Conservation (phyloP, 805 yeast genomes). For the Saccharomycopsis lassenensis region DNA sequence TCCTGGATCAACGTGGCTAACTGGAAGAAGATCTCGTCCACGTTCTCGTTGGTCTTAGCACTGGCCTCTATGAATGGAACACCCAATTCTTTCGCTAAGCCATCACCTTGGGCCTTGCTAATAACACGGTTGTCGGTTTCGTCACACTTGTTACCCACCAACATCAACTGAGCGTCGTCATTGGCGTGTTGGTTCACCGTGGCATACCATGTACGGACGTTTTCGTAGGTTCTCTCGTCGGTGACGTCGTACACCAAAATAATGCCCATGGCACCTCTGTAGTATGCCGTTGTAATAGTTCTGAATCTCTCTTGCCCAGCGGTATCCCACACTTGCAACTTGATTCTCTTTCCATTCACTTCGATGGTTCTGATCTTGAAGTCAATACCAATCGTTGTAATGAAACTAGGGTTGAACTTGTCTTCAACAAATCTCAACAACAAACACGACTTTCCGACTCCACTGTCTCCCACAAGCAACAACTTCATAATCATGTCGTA, state of each 20-base stretch:
- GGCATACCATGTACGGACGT: conserved; percentile 89
- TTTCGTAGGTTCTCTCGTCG: conserved; percentile 84
- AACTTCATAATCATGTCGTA: conserved; percentile 89
- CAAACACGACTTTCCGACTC: conserved; percentile 84
- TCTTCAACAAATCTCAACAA: conserved; percentile 90
- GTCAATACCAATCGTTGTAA: conserved; percentile 96
- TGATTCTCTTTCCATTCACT: conserved; percentile 92
- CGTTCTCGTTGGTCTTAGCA: conserved; percentile 89
- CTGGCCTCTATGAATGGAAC: conserved; percentile 92
- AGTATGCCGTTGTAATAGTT: conserved; percentile 93
- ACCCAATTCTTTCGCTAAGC: conserved; percentile 74
- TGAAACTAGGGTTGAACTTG: conserved; percentile 91
- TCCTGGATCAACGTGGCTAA: conserved; percentile 82
- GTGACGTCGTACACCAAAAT: conserved; percentile 76
- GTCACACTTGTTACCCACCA: conserved; percentile 95
- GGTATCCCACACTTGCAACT: conserved; percentile 98
- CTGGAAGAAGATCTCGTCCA: conserved; percentile 83
- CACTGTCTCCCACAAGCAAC: conserved; percentile 87
- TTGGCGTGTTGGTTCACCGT: conserved; percentile 95
- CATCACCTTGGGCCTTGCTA: conserved; percentile 81
- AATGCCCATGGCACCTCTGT: conserved; percentile 85
- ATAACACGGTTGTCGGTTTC: conserved; percentile 82
- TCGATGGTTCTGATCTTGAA: conserved; percentile 84
- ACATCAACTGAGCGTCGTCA: conserved; percentile 86
- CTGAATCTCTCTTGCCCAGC: conserved; percentile 99